phyloP scores from a whole-genome alignment of 495 filamentous ascomycete genomes.

The Baudoinia panamericana region DNA sequence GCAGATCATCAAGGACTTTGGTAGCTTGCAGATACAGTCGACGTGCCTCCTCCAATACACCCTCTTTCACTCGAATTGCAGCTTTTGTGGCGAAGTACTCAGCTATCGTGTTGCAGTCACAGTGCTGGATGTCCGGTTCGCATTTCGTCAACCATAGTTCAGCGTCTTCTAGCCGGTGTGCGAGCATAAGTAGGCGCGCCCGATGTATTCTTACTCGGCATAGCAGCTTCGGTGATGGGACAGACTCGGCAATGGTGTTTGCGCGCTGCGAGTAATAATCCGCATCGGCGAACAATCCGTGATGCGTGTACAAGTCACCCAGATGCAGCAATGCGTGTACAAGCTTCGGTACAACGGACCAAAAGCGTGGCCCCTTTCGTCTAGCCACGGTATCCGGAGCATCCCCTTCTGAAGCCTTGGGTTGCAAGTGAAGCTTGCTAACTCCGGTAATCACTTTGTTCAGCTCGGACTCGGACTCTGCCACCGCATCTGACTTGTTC shows the following conservation, averaged over 20 bases:
- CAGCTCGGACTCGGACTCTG: conserved; percentile 1
- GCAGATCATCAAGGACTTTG: conserved; percentile 18
- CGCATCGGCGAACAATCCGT: conserved; percentile 79
- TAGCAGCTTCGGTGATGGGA: conserved; percentile 46
- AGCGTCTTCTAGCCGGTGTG: conserved; percentile 12
- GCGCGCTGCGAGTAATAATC: conserved; percentile 83
- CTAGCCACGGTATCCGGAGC: conserved; percentile 8
- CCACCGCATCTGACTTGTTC: too few species aligned
- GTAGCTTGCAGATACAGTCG: conserved; percentile 14
- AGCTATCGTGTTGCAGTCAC: not conserved
- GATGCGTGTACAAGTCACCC: conserved; percentile 60
- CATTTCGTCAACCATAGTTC: conserved; percentile 12
- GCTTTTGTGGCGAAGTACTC: conserved; percentile 6
- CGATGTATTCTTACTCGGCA: conserved; percentile 26
- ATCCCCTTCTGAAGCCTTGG: not conserved
- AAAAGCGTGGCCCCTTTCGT: conserved; percentile 58
- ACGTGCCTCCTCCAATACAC: conserved; percentile 4
- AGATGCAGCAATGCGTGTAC: conserved; percentile 57
- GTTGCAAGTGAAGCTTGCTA: conserved; percentile 16
- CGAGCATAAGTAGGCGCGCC: conserved; percentile 2
- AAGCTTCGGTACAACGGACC: conserved; percentile 61
- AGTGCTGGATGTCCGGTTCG: not conserved
- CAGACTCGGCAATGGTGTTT: conserved; percentile 58
- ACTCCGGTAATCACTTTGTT: conserved; percentile 5
- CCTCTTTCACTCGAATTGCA: conserved; percentile 6